Base-by-base conservation (phyloP, 2,329 filamentous ascomycete genomes). In the Alternaria postmessia region DNA sequence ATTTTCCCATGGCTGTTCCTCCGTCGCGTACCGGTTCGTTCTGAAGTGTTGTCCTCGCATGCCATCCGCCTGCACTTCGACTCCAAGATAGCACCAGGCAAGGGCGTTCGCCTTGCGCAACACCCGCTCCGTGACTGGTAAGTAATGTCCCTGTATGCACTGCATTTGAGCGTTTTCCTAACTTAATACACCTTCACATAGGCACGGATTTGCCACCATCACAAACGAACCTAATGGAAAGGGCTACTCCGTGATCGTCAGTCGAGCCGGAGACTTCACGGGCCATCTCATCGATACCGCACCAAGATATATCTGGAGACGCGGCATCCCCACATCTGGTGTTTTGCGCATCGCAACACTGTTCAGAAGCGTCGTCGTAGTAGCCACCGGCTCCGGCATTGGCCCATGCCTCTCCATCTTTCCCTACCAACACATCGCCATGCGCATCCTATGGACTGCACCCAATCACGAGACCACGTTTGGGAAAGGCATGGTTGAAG, bases 1-100 rank as follows among this genome's bases (percentile, higher is more conserved):
- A 82, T 90, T 47, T 88, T 91, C 56, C 91, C 92, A 0, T 96
- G 92, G 91, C 73, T 91, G 2, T 85, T 87, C 62, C 86, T 95
- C 18, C 87, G 90, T 57, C 89, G 87, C 67, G 87, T 92, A 28
- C 78, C 82, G 8, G 89, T 94, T 55, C 80, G 85, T 22, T 83
- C 89, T 9, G 89, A 94, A 74, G 82, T 86, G 4, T 86, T 95
- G 11, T 95, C 92, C 0, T 77, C 84, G 41, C 92, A 94, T 76
- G 91, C 91, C 48, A 81, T 92, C 30, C 87, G 90, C 46, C 84
- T 95, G 14, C 87, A 91, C 75, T 79, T 78, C 63, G 68, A 77
- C 32, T 74, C 71, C 0, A 73, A 65, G 0, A 74, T 75, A 4
- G 65, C 74, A 22, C 70, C 75, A 16, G 76, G 75, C 7, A 74